Percentiles rank a stretch among this genome's conserved stretches.
These are phyloP conservation scores for Desmodesmus armatus DNA, from an alignment of 139 green algal species.

Conservation along the genomic window DNA sequence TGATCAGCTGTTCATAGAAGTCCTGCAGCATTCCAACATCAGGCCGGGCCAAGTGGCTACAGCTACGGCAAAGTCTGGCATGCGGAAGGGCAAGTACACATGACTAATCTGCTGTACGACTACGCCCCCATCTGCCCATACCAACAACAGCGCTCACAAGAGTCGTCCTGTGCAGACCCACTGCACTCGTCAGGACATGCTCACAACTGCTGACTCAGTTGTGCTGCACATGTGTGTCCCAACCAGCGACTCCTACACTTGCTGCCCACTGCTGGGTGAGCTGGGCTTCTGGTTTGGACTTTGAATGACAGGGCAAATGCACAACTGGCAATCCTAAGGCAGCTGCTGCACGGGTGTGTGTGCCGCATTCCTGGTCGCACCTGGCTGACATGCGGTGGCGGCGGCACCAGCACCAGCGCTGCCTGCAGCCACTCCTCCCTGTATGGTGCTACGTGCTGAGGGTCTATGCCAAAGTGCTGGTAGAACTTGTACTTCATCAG, in stretches of 20 bases:
- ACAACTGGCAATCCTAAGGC: background rate
- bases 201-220: background rate
- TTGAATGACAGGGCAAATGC: too few species aligned
- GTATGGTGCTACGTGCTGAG: conserved; percentile 63
- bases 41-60: background rate
- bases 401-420: conserved; percentile 68
- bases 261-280: too few species aligned
- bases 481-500: conserved; percentile 81
- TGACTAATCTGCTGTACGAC: background rate
- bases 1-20: conserved; percentile 67
- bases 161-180: too few species aligned
- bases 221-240: too few species aligned
- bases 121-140: background rate
- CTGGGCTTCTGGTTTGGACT: too few species aligned
- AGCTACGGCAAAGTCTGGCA: background rate
- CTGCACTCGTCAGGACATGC: background rate
- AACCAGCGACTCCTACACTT: too few species aligned
- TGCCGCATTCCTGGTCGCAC: too few species aligned
- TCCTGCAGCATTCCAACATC: conserved; percentile 51
- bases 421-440: conserved; percentile 73
- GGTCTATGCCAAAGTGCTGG: conserved; percentile 69
- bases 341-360: background rate
- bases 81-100: background rate
- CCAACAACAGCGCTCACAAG: too few species aligned
- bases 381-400: conserved; percentile 38